Conservation (phyloP, 208 protist genomes). For the Angomonas ambiguus region DNA sequence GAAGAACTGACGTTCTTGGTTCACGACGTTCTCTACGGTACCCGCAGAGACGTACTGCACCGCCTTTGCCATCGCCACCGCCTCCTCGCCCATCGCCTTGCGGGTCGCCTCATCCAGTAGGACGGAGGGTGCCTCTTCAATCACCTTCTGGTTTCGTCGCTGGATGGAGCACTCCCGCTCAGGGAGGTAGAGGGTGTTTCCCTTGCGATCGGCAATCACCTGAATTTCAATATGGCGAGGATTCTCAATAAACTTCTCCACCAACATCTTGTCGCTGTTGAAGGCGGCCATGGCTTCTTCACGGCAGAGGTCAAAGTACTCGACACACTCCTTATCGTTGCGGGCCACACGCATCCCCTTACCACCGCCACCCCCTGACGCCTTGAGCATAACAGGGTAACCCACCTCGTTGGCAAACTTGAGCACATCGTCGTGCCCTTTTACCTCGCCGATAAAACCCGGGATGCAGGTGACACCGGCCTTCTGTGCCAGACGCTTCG, state of each 20-base stretch:
- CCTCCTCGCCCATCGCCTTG: constrained; percentile 74
- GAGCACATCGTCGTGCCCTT: constrained; percentile 28
- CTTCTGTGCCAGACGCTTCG: constrained; percentile 87
- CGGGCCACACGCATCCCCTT: constrained; percentile 68
- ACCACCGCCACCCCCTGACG: constrained; percentile 67
- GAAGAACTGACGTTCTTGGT: constrained; percentile 90
- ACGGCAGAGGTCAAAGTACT: constrained; percentile 91
- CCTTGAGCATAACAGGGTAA: constrained; percentile 98
- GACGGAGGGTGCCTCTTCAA: constrained; percentile 88
- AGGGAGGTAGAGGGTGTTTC: constrained; percentile 90
- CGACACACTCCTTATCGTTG: constrained; percentile 93
- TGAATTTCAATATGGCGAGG: constrained; percentile 93
- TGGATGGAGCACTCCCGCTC: constrained; percentile 97
- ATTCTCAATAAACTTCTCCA: constrained; percentile 91
- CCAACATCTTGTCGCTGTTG: constrained; percentile 90
- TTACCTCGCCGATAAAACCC: constrained; percentile 36
- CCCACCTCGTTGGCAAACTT: constrained; percentile 65
- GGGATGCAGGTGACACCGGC: constrained; percentile 90
- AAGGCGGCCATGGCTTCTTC: constrained; percentile 90
- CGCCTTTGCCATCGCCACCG: constrained; percentile 68
- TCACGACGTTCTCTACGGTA: constrained; percentile 98
- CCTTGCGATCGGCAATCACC: constrained; percentile 91
- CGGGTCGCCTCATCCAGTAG: constrained; percentile 47
- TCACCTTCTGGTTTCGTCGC: constrained; percentile 95
- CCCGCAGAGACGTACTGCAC: constrained; percentile 93